Percentiles rank a stretch among this genome's conserved stretches.
phyloP scores from a whole-genome alignment of 805 yeast genomes.

The Saccharomycopsis sp. region DNA sequence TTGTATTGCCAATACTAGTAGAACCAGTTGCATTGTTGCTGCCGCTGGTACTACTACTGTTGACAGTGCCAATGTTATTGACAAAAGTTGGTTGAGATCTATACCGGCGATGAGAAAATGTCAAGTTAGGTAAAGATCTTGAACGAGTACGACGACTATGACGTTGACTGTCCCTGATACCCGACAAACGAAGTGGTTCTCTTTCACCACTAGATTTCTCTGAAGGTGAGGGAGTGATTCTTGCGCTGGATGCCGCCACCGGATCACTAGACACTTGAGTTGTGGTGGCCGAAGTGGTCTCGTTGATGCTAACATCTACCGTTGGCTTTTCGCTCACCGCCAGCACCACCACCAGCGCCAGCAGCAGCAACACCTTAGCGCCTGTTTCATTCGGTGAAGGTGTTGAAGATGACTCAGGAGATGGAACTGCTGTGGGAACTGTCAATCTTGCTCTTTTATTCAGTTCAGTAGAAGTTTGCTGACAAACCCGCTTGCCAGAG shows the following conservation, averaged over 20 bases:
- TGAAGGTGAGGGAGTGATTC: slow-evolving; percentile 8
- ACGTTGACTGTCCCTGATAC: not conserved
- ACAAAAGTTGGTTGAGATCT: slow-evolving; percentile 14
- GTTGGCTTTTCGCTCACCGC: not conserved
- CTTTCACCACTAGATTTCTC: not conserved
- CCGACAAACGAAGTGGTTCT: not conserved
- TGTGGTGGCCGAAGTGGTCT: not conserved
- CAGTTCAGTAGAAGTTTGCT: slow-evolving; percentile 23
- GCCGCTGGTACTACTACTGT: not conserved
- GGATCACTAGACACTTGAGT: slow-evolving; percentile 21
- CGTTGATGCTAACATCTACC: not conserved
- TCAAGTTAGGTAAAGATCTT: slow-evolving; percentile 15
- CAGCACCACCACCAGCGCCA: slow-evolving; percentile 21
- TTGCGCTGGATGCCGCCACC: slow-evolving; percentile 11
- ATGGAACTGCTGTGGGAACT: slow-evolving; percentile 20
- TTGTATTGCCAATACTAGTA: not conserved
- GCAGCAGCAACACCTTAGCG: no score
- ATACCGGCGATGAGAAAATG: slow-evolving; percentile 17
- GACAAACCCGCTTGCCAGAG: slow-evolving; percentile 23
- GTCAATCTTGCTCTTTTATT: slow-evolving; percentile 31
- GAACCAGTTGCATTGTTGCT: not conserved
- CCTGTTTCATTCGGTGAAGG: no score
- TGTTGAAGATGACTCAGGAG: slow-evolving; percentile 27
- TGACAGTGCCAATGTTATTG: not conserved
- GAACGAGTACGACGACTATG: slow-evolving; percentile 11